These are phyloP conservation scores for Beauveria varroae DNA, from an alignment of 2,329 filamentous ascomycete species.

Conservation along the genomic window DNA sequence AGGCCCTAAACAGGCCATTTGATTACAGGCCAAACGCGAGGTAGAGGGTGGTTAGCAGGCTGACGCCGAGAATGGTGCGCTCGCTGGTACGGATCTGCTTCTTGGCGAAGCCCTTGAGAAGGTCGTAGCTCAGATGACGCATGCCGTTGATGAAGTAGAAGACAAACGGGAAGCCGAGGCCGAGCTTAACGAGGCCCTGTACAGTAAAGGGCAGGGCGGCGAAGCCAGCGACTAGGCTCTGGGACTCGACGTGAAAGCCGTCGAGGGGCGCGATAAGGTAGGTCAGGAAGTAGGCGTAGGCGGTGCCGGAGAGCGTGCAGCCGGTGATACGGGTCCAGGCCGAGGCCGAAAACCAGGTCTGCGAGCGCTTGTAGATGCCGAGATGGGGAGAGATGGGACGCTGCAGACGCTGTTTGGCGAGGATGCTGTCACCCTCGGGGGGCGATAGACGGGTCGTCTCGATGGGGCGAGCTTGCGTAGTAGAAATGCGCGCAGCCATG, in stretches of 20 bases:
- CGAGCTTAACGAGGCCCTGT: constrained; percentile 51
- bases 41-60: constrained; percentile 34
- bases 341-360: constrained; percentile 73
- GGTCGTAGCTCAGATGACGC: constrained; percentile 47
- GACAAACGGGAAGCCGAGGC: constrained; percentile 50
- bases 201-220: constrained; percentile 50
- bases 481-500: constrained; percentile 33
- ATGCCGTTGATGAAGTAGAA: constrained; percentile 51
- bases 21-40: constrained; percentile 42
- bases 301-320: constrained; percentile 56
- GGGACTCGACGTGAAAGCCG: constrained; percentile 55
- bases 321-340: constrained; percentile 82
- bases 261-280: constrained; percentile 75
- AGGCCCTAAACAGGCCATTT: too few relatives aligned
- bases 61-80: constrained; percentile 40
- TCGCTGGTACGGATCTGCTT: constrained; percentile 37
- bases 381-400: constrained; percentile 84
- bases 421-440: constrained; percentile 53
- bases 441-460: constrained; percentile 51
- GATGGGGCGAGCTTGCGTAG: constrained; percentile 40
- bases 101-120: constrained; percentile 44
- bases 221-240: constrained; percentile 52
- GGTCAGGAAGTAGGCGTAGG: constrained; percentile 73
- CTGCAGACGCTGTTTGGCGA: constrained; percentile 70
- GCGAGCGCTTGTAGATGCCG: constrained; percentile 74